Conservation (phyloP, 1,139 yeast genomes). For the Yamadazyma trypodendri region DNA sequence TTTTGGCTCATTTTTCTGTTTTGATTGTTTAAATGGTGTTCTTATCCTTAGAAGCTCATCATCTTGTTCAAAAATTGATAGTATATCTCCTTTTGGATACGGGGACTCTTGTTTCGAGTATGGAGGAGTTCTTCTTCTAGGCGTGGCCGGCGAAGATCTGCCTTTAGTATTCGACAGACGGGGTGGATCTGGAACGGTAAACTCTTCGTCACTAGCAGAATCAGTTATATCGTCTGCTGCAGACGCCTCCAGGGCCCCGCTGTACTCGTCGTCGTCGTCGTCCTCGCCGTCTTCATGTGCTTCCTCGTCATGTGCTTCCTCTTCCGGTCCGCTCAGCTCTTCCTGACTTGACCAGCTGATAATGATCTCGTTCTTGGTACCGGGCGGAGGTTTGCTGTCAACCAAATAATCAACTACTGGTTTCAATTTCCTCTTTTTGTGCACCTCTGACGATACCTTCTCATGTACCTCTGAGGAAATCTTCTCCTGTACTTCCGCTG, state of each 20-base stretch:
- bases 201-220: not conserved
- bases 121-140: too few relatives aligned
- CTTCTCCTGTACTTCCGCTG: too few relatives aligned
- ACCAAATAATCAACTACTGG: too few relatives aligned
- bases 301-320: not conserved
- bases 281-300: not conserved
- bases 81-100: not conserved
- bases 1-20: too few relatives aligned
- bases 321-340: not conserved
- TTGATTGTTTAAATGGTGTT: slow-evolving; percentile 6
- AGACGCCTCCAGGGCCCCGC: not conserved
- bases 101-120: not conserved
- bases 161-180: too few relatives aligned
- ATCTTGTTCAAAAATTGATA: slow-evolving; percentile 11
- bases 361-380: too few relatives aligned
- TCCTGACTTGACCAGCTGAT: too few relatives aligned
- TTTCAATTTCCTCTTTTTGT: too few relatives aligned
- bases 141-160: not conserved
- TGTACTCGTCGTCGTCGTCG: not conserved
- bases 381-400: too few relatives aligned
- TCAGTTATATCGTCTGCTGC: not conserved
- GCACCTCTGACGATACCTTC: too few relatives aligned
- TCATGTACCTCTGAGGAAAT: too few relatives aligned
- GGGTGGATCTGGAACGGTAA: too few relatives aligned
- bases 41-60: slow-evolving; percentile 8